phyloP scores from a whole-genome alignment of 257 asterid genomes.

The Phtheirospermum japonicum region DNA sequence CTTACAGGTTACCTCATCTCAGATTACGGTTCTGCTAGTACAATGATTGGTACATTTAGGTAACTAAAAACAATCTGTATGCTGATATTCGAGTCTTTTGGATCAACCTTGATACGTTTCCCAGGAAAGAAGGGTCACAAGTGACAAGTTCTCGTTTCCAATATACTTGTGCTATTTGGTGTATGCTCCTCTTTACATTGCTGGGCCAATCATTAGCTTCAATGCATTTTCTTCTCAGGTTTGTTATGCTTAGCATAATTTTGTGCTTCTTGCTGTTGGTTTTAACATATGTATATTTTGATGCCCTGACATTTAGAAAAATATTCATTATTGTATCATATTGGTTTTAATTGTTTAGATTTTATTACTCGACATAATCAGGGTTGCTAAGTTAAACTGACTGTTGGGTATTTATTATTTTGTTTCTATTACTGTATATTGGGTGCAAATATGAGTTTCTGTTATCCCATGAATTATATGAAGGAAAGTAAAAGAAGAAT shows the following conservation, averaged over 20 bases:
- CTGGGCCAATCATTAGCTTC: slow-evolving; percentile 97
- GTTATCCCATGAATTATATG: slow-evolving; percentile 8
- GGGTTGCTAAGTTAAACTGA: slow-evolving; percentile 1
- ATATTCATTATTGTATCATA: neutral
- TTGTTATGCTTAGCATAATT: slow-evolving; percentile 29
- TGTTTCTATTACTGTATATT: neutral
- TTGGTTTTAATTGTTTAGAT: neutral
- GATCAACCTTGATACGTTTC: slow-evolving; percentile 19
- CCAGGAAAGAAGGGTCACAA: slow-evolving; percentile 74
- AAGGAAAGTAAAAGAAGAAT: slow-evolving; percentile 10
- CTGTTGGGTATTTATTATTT: neutral
- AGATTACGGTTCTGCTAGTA: slow-evolving; percentile 20
- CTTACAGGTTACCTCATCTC: slow-evolving; percentile 64
- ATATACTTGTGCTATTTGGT: slow-evolving; percentile 81
- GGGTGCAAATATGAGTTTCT: neutral
- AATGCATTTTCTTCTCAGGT: slow-evolving; percentile 98
- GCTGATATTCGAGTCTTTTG: slow-evolving; percentile 20
- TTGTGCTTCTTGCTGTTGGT: slow-evolving; percentile 12
- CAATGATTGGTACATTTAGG: slow-evolving; percentile 12
- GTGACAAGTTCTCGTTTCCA: slow-evolving; percentile 65
- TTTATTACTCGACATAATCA: neutral
- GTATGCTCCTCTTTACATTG: slow-evolving; percentile 91
- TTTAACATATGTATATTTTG: slow-evolving; percentile 4
- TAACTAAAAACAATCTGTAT: slow-evolving; percentile 7
- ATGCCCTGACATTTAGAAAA: slow-evolving; percentile 1